Base-by-base conservation (phyloP, 352 stramenopile species). In the Lagenidium giganteum region DNA sequence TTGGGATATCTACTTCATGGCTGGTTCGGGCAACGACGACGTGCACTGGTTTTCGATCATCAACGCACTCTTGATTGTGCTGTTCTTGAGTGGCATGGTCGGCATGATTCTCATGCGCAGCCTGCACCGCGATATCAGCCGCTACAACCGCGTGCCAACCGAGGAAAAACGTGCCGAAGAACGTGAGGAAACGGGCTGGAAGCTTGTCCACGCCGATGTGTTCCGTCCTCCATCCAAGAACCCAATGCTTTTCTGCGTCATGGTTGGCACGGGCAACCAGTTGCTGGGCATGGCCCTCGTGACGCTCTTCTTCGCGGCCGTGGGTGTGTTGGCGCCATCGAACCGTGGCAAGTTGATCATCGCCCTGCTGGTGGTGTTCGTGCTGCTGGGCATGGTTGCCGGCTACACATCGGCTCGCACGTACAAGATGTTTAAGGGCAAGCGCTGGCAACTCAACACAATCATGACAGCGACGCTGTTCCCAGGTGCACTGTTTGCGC, bases 391-490 rank as follows among this genome's bases (percentile, higher is more conserved):
- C 25, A 90, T 87, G 49, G 66, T 99, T 23, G 93, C 94, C 14
- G 97, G 97, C 12, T 99, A 97, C 70, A 86, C 92, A 9, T 97
- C 92, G 18, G 91, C 97, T 18, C 80, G 93, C 42, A 82, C 98
- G 32, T 99, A 99, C 90, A 99, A 99, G 71, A 98, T 97, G 54
- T 99, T 99, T 78, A 98, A 99, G 63, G 97, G 96, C 51, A 98
- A 99, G 70, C 81, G 87, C 47, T 99, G 96, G 96, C 95, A 99
- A 66, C 70, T 96, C 56, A 98, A 86, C 47, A 99, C 96, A 20
- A 64, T 97, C 4, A 67, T 97, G 25, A 98, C 95, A 21, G 96
- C 95, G 7, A 76, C 98, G 33, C 74, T 98, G 5, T 99, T 99
- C 70, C 97, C 97, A 2, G 96, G 95, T n/a, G 77, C 97, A 43